Base-by-base conservation (phyloP, 2,329 filamentous ascomycete species). In the Exophiala alcalophila region DNA sequence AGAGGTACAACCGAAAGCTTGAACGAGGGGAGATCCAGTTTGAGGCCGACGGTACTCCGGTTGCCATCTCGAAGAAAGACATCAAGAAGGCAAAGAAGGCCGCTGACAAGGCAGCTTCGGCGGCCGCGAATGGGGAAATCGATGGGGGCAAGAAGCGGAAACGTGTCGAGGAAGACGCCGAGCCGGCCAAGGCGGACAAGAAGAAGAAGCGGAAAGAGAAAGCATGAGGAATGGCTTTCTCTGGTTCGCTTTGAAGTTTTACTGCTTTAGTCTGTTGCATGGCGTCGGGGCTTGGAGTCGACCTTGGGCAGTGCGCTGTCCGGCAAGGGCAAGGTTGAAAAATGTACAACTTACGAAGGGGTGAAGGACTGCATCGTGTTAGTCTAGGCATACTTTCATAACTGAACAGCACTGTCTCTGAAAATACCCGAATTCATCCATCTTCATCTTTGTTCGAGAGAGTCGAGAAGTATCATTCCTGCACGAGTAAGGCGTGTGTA, bases 1-100 rank as follows among this genome's bases (percentile, higher is more conserved):
- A 79, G 70, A 84, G 86, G 68, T 89, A 88, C 69, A 81, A 84
- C 72, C 76, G 82, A 63, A 88, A 88, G 74, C 80, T 80, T 54
- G 84, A 86, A 67, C 77, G 82, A 50, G 85, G 85, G 25, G 83
- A 88, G 59, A 83, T 89, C 52, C 72, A 79, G 60, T 69, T 88
- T 52, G 74, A 74, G 55, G 67, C 69, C 9, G 77, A 84, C 49
- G 84, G 84, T 44, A 81, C 74, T 37, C 80, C 84, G 27, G 73
- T 78, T 55, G 72, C 85, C 3, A 66, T 81, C 57, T 85, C 80
- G 71, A 87, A 87, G 74, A 87, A 86, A 70, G 81, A 86, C 32
- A 65, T 83, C 58, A 86, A 86, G 75, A 84, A 85, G 72, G 68
- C 76, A 45, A 80, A 77, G 67, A 84, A 83, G 68, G 78, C 73